Evolutionary conservation across 2,329 filamentous ascomycete species (phyloP), one percentile per base, ranked within the genome.

Genomic region (Nemania diffusa): DNA sequence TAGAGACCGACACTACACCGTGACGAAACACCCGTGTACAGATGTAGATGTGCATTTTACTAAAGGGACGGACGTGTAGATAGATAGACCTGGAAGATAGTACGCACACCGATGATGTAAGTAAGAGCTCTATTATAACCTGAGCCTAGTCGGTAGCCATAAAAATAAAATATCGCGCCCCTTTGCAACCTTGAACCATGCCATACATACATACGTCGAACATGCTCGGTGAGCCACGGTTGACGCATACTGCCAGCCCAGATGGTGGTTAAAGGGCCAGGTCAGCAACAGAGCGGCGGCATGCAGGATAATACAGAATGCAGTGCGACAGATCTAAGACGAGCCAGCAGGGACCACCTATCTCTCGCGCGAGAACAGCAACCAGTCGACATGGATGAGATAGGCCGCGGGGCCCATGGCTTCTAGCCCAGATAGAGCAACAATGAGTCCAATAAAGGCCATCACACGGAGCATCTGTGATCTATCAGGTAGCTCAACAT

Each of bases 401-500:
- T 51, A 56, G 37, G 55, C 50, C 60, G 26, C 57, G 5, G 29
- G n/a, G 51, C 68, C 34, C 42, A 60, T 52, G n/a, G 42, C 40
- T 57, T 50, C 48, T 37, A 42, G 55, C 48, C 60, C 52, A 27
- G 37, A 22, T 24, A 29, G 4, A 26, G 50, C 62, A 51, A 58
- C 27, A 17, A n/a, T 37, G 57, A 37, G 29, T 53, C 24, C 57
- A 15, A 52, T 65, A 52, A 55, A 57, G 24, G 22, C 26, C 48
- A 42, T 11, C 34, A 50, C 13, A 26, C 26, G 24, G 51, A 52
- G 32, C 40, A 42, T 66, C 46, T 56, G 17, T 29, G 65, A 65
- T 57, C 63, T 46, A 26, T 68, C 68, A 63, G 48, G 62, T 64
- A 64, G 56, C 56, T 68, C 62, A 51, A 68, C 63, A 68, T 63